Evolutionary conservation across 495 filamentous ascomycete species (phyloP).

Genomic region (Tirmania nivea): DNA sequence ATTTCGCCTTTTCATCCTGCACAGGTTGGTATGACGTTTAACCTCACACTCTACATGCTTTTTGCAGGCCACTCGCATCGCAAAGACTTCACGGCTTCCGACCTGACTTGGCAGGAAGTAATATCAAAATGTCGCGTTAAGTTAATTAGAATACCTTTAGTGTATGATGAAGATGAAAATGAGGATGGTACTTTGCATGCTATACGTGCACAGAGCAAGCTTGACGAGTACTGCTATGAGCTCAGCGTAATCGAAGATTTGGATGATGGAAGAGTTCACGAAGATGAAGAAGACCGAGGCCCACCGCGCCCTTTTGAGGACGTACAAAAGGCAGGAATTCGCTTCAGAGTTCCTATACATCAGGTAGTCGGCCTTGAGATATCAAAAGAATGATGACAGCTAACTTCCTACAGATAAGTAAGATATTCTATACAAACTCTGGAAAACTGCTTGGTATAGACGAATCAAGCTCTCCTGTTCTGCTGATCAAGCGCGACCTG

Average conservation of each 20-base stretch:
- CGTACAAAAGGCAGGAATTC: conserved; percentile 49
- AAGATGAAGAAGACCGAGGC: conserved; percentile 42
- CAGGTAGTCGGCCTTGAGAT: not conserved
- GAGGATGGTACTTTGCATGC: conserved; percentile 1
- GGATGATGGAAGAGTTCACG: conserved; percentile 76
- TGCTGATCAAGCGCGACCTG: conserved; percentile 67
- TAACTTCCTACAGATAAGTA: conserved; percentile 43
- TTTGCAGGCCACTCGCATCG: conserved; percentile 59
- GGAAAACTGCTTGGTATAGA: conserved; percentile 82
- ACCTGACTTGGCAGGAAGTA: conserved; percentile 91
- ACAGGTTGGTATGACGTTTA: conserved; percentile 78
- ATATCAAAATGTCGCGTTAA: conserved; percentile 84
- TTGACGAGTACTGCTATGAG: conserved; percentile 69
- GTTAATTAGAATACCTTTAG: conserved; percentile 26
- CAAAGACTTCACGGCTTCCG: conserved; percentile 30
- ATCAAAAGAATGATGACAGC: not conserved
- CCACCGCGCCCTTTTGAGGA: conserved; percentile 48
- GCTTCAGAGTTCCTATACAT: conserved; percentile 68
- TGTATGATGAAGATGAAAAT: conserved; percentile 21
- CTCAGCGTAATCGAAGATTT: conserved; percentile 78
- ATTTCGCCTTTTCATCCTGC: conserved; percentile 38
- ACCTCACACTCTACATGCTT: conserved; percentile 86
- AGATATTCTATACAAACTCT: conserved; percentile 94
- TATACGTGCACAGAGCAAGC: conserved; percentile 29
- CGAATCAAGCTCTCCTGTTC: conserved; percentile 63